Evolutionary conservation across 148 eudicot genomes (phyloP).

Genomic region (Vaccinium darrowii): DNA sequence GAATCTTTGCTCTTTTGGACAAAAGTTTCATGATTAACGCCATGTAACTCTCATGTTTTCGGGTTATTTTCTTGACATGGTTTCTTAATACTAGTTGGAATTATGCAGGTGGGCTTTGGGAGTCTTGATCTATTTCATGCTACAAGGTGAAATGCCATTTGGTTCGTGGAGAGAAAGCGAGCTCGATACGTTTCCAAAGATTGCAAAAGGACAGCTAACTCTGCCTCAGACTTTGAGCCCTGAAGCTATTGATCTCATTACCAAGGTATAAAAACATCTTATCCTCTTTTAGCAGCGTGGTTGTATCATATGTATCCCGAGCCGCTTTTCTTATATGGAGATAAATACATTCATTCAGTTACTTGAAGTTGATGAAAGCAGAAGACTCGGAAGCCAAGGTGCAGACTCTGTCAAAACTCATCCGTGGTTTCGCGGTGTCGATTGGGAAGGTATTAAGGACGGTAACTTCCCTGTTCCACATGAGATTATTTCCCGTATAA

Average conservation of each 20-base stretch:
- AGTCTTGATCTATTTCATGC: constrained; percentile 83
- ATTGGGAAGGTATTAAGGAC: constrained; percentile 61
- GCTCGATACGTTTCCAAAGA: constrained; percentile 79
- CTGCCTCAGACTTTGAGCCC: constrained; percentile 61
- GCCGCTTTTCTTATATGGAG: background rate
- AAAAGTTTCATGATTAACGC: background rate
- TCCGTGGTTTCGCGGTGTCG: constrained; percentile 66
- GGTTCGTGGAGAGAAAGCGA: constrained; percentile 96
- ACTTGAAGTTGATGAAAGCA: constrained; percentile 77
- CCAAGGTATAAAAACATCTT: constrained; percentile 51
- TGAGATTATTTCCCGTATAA: constrained; percentile 63
- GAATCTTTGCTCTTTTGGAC: background rate
- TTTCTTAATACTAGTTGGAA: background rate
- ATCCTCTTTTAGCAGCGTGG: background rate
- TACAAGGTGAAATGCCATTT: constrained; percentile 96
- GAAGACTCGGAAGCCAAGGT: constrained; percentile 73
- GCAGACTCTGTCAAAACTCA: constrained; percentile 65
- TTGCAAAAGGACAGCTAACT: constrained; percentile 83
- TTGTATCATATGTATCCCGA: background rate
- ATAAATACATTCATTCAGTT: constrained; percentile 41
- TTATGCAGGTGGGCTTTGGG: constrained; percentile 96
- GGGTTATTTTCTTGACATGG: background rate
- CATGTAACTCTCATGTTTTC: background rate
- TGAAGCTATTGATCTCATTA: constrained; percentile 78
- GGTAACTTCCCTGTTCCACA: constrained; percentile 45